Conservation (phyloP, 192 early-diverging fungal species). For the Spinellus fusiger region DNA sequence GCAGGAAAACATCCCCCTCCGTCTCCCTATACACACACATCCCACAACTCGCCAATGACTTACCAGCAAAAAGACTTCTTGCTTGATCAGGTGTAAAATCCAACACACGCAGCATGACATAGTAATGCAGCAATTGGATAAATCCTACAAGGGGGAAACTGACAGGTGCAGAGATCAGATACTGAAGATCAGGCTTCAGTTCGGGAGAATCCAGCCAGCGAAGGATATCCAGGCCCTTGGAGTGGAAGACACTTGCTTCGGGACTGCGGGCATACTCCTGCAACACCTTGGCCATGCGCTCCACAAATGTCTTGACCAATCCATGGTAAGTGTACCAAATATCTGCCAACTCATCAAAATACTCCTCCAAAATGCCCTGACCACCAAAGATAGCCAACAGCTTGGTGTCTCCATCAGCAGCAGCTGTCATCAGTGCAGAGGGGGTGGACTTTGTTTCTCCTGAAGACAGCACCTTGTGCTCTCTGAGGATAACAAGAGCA, state of each 20-base stretch:
- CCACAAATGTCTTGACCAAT: conserved; percentile 68
- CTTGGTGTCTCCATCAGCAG: conserved; percentile 48
- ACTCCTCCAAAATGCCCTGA: conserved; percentile 91
- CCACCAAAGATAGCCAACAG: conserved; percentile 92
- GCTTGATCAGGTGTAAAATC: conserved; percentile 53
- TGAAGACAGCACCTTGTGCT: conserved; percentile 25
- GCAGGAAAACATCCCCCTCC: not conserved
- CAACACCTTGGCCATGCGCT: conserved; percentile 65
- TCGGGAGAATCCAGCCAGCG: conserved; percentile 77
- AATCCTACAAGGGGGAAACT: conserved; percentile 86
- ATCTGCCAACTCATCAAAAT: conserved; percentile 85
- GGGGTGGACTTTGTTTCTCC: conserved; percentile 37
- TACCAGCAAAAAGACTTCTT: conserved; percentile 51
- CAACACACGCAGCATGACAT: conserved; percentile 71
- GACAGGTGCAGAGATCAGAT: conserved; percentile 72
- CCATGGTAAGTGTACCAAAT: conserved; percentile 77
- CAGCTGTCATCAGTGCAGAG: conserved; percentile 69
- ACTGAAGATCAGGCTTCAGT: conserved; percentile 71
- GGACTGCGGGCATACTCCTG: conserved; percentile 54
- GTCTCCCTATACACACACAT: not conserved
- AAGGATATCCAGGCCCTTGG: conserved; percentile 81
- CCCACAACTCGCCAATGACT: not conserved
- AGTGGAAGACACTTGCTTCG: conserved; percentile 60
- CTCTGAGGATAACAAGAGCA: conserved; percentile 60
- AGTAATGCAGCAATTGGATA: conserved; percentile 86